Evolutionary conservation across 2,329 filamentous ascomycete genomes (phyloP).

Genomic region (Exophiala dermatitidis): DNA sequence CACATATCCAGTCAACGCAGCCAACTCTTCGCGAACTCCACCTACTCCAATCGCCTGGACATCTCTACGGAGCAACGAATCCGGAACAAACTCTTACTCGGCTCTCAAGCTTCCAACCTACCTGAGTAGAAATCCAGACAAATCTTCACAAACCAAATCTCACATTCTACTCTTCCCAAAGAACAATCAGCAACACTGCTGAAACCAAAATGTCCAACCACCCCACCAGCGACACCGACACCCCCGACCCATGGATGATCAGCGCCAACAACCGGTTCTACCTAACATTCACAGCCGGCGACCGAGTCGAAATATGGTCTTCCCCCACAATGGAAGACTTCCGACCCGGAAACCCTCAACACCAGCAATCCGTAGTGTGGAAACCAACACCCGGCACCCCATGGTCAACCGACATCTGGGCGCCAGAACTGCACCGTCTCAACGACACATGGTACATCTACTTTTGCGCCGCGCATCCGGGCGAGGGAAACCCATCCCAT

Average conservation of each 20-base stretch:
- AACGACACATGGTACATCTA: constrained; percentile 50
- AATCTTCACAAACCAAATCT: too few species aligned
- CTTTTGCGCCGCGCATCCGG: constrained; percentile 28
- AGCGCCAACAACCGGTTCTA: constrained; percentile 28
- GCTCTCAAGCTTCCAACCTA: too few species aligned
- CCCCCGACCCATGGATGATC: constrained; percentile 32
- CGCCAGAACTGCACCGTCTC: constrained; percentile 49
- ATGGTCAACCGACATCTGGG: constrained; percentile 47
- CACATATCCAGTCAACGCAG: too few species aligned
- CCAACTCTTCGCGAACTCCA: too few species aligned
- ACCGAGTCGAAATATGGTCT: constrained; percentile 34
- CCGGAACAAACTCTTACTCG: too few species aligned
- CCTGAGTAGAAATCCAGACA: too few species aligned
- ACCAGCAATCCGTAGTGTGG: constrained; percentile 28
- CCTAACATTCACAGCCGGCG: constrained; percentile 32
- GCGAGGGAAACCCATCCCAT: constrained; percentile 20
- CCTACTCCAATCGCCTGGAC: too few species aligned
- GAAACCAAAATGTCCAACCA: constrained; percentile 29
- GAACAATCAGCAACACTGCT: background rate
- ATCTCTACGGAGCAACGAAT: too few species aligned
- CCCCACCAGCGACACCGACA: constrained; percentile 28
- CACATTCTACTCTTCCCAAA: too few species aligned
- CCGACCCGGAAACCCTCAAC: constrained; percentile 6
- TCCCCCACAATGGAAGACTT: constrained; percentile 36
- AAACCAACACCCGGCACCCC: constrained; percentile 38